Evolutionary conservation across 306 rosid species (phyloP).

Genomic region (Rosa multiflora): DNA sequence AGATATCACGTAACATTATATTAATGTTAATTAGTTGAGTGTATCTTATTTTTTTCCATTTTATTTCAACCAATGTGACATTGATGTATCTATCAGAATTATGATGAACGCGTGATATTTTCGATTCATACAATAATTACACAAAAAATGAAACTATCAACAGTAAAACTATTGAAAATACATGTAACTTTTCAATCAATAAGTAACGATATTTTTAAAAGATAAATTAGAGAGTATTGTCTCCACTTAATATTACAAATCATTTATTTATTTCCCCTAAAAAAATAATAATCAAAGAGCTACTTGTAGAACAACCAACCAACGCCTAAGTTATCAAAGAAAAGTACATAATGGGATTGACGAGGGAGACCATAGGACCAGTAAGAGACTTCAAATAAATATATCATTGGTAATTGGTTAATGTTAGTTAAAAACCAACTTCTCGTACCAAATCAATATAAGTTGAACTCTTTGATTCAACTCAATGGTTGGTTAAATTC

Average conservation of each 20-base stretch:
- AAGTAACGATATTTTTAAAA: not conserved
- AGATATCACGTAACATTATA: no score
- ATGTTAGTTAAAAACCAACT: not conserved
- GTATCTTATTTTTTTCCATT: no score
- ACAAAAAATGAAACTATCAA: not conserved
- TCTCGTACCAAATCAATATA: not conserved
- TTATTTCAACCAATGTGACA: not conserved
- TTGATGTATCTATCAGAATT: accelerated
- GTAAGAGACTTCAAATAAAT: no score
- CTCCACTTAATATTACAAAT: not conserved
- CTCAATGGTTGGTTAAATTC: not conserved
- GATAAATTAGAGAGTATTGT: no score
- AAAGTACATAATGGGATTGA: no score
- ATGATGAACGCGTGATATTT: not conserved
- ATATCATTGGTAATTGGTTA: not conserved
- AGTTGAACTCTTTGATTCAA: not conserved
- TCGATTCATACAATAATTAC: accelerated
- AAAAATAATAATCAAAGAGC: not conserved
- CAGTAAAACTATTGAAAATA: not conserved
- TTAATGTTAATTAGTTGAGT: no score
- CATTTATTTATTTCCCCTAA: not conserved
- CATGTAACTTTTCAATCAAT: not conserved
- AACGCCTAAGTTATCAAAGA: no score
- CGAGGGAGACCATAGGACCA: no score
- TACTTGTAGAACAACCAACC: no score